Conservation (phyloP, 1,139 yeast species). For the Candida labiduridarum region DNA sequence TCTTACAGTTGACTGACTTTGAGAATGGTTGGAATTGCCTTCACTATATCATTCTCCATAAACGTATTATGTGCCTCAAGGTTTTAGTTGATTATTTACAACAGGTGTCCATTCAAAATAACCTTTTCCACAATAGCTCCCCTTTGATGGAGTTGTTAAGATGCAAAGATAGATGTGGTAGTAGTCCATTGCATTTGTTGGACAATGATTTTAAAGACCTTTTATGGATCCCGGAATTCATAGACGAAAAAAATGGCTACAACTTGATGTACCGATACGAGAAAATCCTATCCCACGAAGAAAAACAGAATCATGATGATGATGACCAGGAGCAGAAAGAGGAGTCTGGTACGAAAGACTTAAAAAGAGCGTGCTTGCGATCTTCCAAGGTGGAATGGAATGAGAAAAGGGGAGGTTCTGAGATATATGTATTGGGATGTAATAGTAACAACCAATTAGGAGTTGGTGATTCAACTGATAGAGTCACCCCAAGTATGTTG, state of each 20-base stretch:
- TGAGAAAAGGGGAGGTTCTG: constrained; percentile 56
- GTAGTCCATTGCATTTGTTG: constrained; percentile 63
- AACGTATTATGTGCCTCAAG: constrained; percentile 59
- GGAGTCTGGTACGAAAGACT: neutral
- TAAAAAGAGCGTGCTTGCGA: constrained; percentile 11
- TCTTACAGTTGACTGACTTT: constrained; percentile 54
- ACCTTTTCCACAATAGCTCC: constrained; percentile 23
- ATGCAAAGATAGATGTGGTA: constrained; percentile 67
- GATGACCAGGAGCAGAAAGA: neutral
- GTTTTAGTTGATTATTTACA: constrained; percentile 43
- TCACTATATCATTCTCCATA: constrained; percentile 67
- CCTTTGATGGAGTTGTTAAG: constrained; percentile 44
- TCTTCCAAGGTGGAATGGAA: constrained; percentile 33
- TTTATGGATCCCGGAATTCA: constrained; percentile 47
- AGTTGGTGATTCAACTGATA: constrained; percentile 66
- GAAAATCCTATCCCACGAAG: constrained; percentile 6
- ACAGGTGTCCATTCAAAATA: constrained; percentile 18
- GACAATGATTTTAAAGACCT: constrained; percentile 45
- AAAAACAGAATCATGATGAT: constrained; percentile 8
- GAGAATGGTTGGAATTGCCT: constrained; percentile 87
- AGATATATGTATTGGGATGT: constrained; percentile 64
- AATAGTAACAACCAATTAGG: constrained; percentile 70
- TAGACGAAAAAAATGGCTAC: constrained; percentile 34
- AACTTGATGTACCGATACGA: constrained; percentile 27
- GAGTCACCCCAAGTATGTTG: constrained; percentile 38